phyloP scores from a whole-genome alignment of 2,329 filamentous ascomycete species.

The Remersonia thermophila region DNA sequence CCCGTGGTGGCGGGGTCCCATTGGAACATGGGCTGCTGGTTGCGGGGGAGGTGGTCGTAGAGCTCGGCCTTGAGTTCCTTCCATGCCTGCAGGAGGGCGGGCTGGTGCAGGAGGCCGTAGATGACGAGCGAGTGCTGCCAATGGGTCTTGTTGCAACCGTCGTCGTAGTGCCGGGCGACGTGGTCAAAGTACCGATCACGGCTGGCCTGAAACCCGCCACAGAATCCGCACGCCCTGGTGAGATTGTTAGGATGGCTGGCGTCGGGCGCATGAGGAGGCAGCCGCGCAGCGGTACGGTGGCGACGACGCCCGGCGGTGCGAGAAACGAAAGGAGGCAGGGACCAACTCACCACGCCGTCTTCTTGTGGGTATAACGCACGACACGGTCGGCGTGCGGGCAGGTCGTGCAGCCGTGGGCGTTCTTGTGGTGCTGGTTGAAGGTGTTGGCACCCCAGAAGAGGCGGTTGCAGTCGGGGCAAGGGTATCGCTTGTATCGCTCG shows the following conservation, averaged over 20 bases:
- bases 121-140: slow-evolving; percentile 60
- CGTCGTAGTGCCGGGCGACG: slow-evolving; percentile 55
- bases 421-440: slow-evolving; percentile 56
- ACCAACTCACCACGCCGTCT: slow-evolving; percentile 46
- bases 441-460: slow-evolving; percentile 57
- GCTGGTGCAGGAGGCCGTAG: slow-evolving; percentile 54
- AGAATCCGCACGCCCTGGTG: slow-evolving; percentile 50
- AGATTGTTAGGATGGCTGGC: slow-evolving; percentile 2
- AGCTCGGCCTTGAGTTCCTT: slow-evolving; percentile 39
- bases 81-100: slow-evolving; percentile 49
- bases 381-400: slow-evolving; percentile 54
- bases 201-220: slow-evolving; percentile 48
- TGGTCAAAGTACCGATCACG: slow-evolving; percentile 57
- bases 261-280: no score
- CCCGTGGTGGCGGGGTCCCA: slow-evolving; percentile 48
- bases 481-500: slow-evolving; percentile 55
- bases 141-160: slow-evolving; percentile 48
- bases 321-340: no score
- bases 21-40: slow-evolving; percentile 44
- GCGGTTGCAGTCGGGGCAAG: slow-evolving; percentile 55
- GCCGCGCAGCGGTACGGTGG: no score
- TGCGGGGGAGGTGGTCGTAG: slow-evolving; percentile 30
- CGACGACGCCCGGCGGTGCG: no score
- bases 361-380: slow-evolving; percentile 44
- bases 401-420: slow-evolving; percentile 44